A percentile compares a stretch with the other conserved stretches of the same genome.
phyloP scores from a whole-genome alignment of 305 asterid genomes.

The Fraxinus sp. region DNA sequence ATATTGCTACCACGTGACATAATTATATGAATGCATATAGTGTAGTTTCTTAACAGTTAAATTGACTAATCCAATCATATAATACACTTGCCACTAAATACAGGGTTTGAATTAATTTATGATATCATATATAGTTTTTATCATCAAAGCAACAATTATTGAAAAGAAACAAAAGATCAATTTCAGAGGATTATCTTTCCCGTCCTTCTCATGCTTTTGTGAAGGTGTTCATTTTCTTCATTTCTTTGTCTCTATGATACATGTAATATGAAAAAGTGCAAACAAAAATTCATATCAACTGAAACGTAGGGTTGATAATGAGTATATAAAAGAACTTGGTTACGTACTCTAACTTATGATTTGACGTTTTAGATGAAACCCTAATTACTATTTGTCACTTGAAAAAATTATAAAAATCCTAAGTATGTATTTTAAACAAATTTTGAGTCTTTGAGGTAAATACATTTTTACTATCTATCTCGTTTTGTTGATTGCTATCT shows the following conservation, averaged over 20 bases:
- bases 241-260: background rate
- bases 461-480: background rate
- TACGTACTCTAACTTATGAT: background rate
- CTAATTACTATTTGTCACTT: too few species aligned
- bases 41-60: background rate
- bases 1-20: background rate
- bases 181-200: background rate
- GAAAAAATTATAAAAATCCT: background rate
- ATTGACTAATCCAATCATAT: background rate
- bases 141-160: background rate
- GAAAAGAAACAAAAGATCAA: background rate
- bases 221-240: background rate
- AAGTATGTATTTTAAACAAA: too few species aligned
- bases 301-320: background rate
- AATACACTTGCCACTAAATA: background rate
- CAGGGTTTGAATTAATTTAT: background rate
- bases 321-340: too few species aligned
- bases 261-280: background rate
- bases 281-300: background rate
- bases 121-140: background rate
- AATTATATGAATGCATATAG: too few species aligned
- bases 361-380: background rate
- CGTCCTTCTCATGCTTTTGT: background rate
- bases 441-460: background rate
- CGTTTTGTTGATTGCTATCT: background rate